Percentiles rank a stretch among this genome's conserved stretches.
phyloP scores from a whole-genome alignment of 2,329 filamentous ascomycete species.

The Penicillium glabrum region DNA sequence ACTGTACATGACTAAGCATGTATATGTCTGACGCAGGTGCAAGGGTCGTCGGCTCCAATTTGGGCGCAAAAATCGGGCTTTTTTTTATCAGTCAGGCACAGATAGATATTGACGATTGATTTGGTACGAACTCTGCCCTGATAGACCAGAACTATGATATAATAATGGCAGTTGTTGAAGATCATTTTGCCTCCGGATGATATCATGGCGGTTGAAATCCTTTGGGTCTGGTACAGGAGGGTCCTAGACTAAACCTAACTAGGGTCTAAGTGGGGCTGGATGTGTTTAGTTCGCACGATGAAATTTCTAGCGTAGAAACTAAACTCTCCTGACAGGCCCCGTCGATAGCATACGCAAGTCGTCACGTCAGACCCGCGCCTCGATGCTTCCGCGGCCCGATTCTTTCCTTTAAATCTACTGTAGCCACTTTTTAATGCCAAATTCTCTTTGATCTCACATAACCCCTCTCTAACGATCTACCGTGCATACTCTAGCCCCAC shows the following conservation, averaged over 20 bases:
- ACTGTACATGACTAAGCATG: neutral
- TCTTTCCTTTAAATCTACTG: neutral
- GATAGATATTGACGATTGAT: neutral
- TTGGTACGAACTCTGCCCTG: neutral
- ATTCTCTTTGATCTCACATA: neutral
- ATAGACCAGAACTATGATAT: neutral
- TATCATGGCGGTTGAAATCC: slow-evolving; percentile 5
- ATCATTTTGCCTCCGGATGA: slow-evolving; percentile 12
- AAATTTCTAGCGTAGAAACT: neutral
- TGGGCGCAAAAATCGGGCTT: neutral
- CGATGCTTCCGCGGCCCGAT: neutral
- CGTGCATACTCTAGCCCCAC: slow-evolving; percentile 12
- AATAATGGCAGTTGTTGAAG: neutral
- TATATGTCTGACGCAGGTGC: neutral
- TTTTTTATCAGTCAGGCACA: neutral
- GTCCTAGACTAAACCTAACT: neutral
- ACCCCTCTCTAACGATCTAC: slow-evolving; percentile 3
- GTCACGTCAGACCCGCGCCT: slow-evolving; percentile 15
- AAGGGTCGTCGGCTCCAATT: neutral
- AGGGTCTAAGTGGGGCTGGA: neutral
- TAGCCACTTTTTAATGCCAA: neutral
- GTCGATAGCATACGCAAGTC: slow-evolving; percentile 15
- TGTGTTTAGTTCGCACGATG: neutral
- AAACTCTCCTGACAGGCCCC: neutral
- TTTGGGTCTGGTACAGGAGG: neutral